Evolutionary conservation across 2,329 filamentous ascomycete species (phyloP).

Genomic region (Bimuria novae-zelandiae): DNA sequence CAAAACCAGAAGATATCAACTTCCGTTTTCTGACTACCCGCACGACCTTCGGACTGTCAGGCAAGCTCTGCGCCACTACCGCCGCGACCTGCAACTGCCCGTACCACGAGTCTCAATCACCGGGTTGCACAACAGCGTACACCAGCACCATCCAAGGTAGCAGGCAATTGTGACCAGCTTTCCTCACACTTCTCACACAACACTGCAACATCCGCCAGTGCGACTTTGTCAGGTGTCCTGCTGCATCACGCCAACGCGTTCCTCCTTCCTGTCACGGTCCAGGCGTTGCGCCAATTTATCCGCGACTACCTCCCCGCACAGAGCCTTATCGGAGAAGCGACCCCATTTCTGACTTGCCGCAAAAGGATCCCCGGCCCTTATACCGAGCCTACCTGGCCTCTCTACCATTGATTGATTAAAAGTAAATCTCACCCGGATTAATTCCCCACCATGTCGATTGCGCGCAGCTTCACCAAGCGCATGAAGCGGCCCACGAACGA

Average conservation of each 20-base stretch:
- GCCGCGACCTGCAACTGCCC: conserved; percentile 20
- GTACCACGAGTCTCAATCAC: conserved; percentile 36
- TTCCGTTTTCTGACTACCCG: conserved; percentile 1
- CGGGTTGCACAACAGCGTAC: conserved; percentile 31
- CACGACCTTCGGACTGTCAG: conserved; percentile 14
- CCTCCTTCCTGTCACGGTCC: conserved; percentile 5
- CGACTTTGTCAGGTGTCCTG: conserved; percentile 19
- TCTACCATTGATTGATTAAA: conserved; percentile 25
- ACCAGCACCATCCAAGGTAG: conserved; percentile 26
- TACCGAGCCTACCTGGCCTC: conserved; percentile 26
- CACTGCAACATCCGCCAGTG: conserved; percentile 23
- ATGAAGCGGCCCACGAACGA: conserved; percentile 58
- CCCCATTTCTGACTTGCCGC: conserved; percentile 18
- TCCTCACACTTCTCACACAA: conserved; percentile 26
- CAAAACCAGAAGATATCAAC: conserved; percentile 14
- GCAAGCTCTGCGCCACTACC: conserved; percentile 9
- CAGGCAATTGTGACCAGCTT: conserved; percentile 25
- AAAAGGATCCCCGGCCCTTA: conserved; percentile 38
- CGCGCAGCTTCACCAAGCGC: conserved; percentile 73
- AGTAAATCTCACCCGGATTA: conserved; percentile 36
- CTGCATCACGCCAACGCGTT: conserved; percentile 22
- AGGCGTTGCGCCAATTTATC: conserved; percentile 38
- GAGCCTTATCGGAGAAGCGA: conserved; percentile 28
- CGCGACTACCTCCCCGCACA: conserved; percentile 41
- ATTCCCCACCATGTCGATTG: conserved; percentile 59